Evolutionary conservation across 140 eudicot species (phyloP).

Genomic region (Erigeron philadelphicus): DNA sequence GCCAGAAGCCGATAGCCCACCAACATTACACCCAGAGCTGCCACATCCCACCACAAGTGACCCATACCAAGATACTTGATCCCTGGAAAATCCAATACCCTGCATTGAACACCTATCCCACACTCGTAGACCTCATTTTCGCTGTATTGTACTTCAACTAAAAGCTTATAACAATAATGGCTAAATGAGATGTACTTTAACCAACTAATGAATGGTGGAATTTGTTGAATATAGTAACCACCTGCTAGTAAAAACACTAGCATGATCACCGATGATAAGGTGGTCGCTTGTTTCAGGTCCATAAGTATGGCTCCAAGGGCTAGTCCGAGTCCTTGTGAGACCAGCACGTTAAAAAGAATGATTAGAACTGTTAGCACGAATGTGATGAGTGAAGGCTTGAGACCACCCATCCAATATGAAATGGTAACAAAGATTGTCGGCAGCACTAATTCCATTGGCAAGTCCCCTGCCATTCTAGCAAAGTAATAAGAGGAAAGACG

Average conservation of each 20-base stretch:
- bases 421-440: conserved; percentile 68
- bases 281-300: conserved; percentile 84
- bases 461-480: conserved; percentile 70
- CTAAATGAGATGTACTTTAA: conserved; percentile 74
- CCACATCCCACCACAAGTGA: conserved; percentile 60
- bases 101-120: conserved; percentile 38
- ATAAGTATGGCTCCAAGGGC: conserved; percentile 88
- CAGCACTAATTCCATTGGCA: conserved; percentile 88
- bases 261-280: conserved; percentile 79
- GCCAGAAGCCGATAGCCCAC: conserved; percentile 80
- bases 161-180: conserved; percentile 79
- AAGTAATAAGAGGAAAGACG: conserved; percentile 84
- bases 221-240: conserved; percentile 86
- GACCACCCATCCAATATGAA: conserved; percentile 93
- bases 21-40: conserved; percentile 68
- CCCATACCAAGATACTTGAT: conserved; percentile 54
- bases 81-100: conserved; percentile 64
- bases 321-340: conserved; percentile 87
- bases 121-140: conserved; percentile 66
- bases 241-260: conserved; percentile 79
- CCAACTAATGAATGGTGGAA: conserved; percentile 72
- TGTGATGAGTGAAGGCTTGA: conserved; percentile 60
- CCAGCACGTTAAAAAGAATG: conserved; percentile 78
- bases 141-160: conserved; percentile 67
- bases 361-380: conserved; percentile 59